These are phyloP conservation scores for Pneumocystis canis DNA, from an alignment of 1,139 yeast species.

Conservation along the genomic window DNA sequence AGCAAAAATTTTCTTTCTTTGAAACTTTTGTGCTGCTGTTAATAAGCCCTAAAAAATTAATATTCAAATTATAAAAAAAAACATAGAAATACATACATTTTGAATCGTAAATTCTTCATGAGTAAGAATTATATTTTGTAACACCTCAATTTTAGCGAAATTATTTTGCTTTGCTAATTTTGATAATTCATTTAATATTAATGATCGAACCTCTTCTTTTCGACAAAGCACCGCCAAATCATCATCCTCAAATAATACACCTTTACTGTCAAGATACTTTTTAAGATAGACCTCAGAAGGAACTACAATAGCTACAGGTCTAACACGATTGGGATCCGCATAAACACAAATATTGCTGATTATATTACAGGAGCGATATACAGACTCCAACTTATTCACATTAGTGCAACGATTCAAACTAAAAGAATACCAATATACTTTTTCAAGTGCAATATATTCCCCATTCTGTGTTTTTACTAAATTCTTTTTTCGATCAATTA, in stretches of 20 bases:
- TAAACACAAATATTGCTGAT: slow-evolving; percentile 80
- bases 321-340: slow-evolving; percentile 69
- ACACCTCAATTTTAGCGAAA: slow-evolving; percentile 68
- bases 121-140: slow-evolving; percentile 62
- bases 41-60: slow-evolving; percentile 36
- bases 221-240: slow-evolving; percentile 39
- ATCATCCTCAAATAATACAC: slow-evolving; percentile 36
- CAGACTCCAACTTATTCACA: slow-evolving; percentile 18
- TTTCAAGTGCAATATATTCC: slow-evolving; percentile 94
- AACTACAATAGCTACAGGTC: slow-evolving; percentile 82
- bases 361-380: slow-evolving; percentile 67
- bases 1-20: slow-evolving; percentile 76
- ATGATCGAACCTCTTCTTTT: slow-evolving; percentile 42
- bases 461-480: slow-evolving; percentile 92
- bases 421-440: slow-evolving; percentile 46
- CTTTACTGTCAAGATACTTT: slow-evolving; percentile 40
- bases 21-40: slow-evolving; percentile 90
- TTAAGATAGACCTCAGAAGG: slow-evolving; percentile 61
- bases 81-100: slow-evolving; percentile 31
- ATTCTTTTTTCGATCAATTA: slow-evolving; percentile 92
- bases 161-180: slow-evolving; percentile 72
- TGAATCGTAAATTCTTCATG: slow-evolving; percentile 98
- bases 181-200: slow-evolving; percentile 45
- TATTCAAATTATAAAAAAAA: neutral
- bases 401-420: neutral